These are phyloP conservation scores for Collybia sp. DNA, from an alignment of 768 basidiomycete species.

Conservation along the genomic window DNA sequence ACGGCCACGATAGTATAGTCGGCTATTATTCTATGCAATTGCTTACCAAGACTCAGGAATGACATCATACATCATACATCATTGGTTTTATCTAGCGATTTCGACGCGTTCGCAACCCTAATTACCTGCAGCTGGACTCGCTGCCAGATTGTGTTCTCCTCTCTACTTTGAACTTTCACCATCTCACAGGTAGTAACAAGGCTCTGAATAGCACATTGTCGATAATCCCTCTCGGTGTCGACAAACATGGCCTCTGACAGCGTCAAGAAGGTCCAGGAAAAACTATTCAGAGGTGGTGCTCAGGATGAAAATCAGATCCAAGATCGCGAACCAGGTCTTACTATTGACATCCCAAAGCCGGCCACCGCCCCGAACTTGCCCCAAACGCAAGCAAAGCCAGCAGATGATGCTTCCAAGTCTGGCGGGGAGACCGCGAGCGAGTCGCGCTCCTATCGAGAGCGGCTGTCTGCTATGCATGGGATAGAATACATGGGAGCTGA, in stretches of 20 bases:
- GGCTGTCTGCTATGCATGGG: constrained; percentile 61
- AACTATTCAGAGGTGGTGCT: constrained; percentile 54
- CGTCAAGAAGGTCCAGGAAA: constrained; percentile 66
- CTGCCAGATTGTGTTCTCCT: too few relatives aligned
- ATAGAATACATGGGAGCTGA: constrained; percentile 77
- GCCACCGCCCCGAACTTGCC: constrained; percentile 34
- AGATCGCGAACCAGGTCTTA: constrained; percentile 32
- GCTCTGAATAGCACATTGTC: not conserved
- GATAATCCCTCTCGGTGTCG: too few relatives aligned
- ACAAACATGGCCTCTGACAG: constrained; percentile 33
- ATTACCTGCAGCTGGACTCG: too few relatives aligned
- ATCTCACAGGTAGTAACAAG: not conserved
- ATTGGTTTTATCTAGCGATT: too few relatives aligned
- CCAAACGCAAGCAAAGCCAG: constrained; percentile 39
- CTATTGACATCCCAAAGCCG: constrained; percentile 70
- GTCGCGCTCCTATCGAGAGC: constrained; percentile 50
- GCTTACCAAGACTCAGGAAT: too few relatives aligned
- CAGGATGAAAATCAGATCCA: constrained; percentile 11
- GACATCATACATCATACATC: too few relatives aligned
- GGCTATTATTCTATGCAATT: too few relatives aligned
- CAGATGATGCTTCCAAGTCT: constrained; percentile 28
- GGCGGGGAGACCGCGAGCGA: constrained; percentile 11
- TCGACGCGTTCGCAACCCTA: too few relatives aligned
- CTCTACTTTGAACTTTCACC: not conserved
- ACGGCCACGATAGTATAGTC: too few relatives aligned